Conservation (phyloP, 306 rosid genomes). For the Pachyrhizus erosus region DNA sequence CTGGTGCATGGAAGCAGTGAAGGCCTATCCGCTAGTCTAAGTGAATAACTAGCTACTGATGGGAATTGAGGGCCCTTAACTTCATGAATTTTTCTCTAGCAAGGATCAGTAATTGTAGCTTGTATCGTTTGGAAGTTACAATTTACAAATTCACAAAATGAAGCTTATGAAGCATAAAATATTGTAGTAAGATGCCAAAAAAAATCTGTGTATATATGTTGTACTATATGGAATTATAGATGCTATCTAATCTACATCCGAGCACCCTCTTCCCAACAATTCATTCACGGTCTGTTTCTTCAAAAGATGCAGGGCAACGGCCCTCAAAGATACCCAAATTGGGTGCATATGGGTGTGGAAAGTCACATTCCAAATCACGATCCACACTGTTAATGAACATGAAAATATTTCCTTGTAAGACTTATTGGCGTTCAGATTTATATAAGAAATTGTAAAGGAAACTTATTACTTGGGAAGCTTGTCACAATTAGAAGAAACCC, state of each 20-base stretch:
- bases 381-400: slow-evolving; percentile 58
- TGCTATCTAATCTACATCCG: slow-evolving; percentile 31
- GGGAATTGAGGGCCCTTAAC: slow-evolving; percentile 18
- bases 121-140: neutral
- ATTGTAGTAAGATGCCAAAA: slow-evolving; percentile 31
- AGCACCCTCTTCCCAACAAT: slow-evolving; percentile 31
- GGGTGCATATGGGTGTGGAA: slow-evolving; percentile 47
- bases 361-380: slow-evolving; percentile 46
- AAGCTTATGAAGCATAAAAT: slow-evolving; percentile 39
- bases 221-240: slow-evolving; percentile 6
- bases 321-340: slow-evolving; percentile 50
- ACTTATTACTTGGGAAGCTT: slow-evolving; percentile 60
- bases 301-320: slow-evolving; percentile 41
- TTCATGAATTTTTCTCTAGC: slow-evolving; percentile 29
- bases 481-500: slow-evolving; percentile 71
- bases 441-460: slow-evolving; percentile 37
- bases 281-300: slow-evolving; percentile 29
- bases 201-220: slow-evolving; percentile 23
- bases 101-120: slow-evolving; percentile 26
- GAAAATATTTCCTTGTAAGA: slow-evolving; percentile 37
- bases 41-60: neutral
- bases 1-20: slow-evolving; percentile 18
- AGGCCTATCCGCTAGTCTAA: neutral
- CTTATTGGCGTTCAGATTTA: slow-evolving; percentile 5
- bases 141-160: slow-evolving; percentile 34